These are phyloP conservation scores for Leccinum rimulosum DNA, from an alignment of 768 basidiomycete species.

Conservation along the genomic window DNA sequence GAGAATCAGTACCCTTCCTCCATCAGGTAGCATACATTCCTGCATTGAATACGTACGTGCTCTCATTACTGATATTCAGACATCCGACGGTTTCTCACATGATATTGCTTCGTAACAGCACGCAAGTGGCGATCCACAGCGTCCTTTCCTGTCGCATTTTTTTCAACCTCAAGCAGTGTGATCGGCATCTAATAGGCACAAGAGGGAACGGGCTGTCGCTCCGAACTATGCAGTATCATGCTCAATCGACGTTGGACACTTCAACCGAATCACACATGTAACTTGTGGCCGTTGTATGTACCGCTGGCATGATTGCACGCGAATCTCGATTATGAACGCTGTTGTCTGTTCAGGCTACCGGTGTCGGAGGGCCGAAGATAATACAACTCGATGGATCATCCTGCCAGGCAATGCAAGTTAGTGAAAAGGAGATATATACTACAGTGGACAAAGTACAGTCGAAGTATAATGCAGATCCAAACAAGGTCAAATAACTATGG, in stretches of 20 bases:
- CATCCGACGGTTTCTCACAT: background rate
- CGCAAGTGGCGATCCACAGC: slow-evolving; percentile 28
- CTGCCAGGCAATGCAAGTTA: too few relatives aligned
- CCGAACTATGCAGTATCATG: slow-evolving; percentile 2
- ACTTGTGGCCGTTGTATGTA: too few relatives aligned
- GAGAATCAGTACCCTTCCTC: background rate
- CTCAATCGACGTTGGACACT: background rate
- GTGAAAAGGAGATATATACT: too few relatives aligned
- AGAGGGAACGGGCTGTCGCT: background rate
- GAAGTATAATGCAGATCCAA: too few relatives aligned
- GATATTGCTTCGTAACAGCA: slow-evolving; percentile 10
- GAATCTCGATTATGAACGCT: too few relatives aligned
- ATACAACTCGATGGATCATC: too few relatives aligned
- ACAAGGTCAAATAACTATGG: too few relatives aligned
- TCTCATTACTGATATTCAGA: background rate
- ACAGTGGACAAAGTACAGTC: too few relatives aligned
- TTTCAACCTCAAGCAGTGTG: slow-evolving; percentile 16
- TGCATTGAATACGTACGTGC: slow-evolving; percentile 23
- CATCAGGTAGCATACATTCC: slow-evolving; percentile 16
- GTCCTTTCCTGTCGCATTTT: slow-evolving; percentile 16
- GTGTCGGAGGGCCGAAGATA: too few relatives aligned
- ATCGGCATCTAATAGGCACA: background rate
- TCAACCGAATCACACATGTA: background rate
- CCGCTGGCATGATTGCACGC: too few relatives aligned
- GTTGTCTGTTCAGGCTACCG: too few relatives aligned